phyloP scores from a whole-genome alignment of 163 green algal species.

The Prototheca wickerhamii region DNA sequence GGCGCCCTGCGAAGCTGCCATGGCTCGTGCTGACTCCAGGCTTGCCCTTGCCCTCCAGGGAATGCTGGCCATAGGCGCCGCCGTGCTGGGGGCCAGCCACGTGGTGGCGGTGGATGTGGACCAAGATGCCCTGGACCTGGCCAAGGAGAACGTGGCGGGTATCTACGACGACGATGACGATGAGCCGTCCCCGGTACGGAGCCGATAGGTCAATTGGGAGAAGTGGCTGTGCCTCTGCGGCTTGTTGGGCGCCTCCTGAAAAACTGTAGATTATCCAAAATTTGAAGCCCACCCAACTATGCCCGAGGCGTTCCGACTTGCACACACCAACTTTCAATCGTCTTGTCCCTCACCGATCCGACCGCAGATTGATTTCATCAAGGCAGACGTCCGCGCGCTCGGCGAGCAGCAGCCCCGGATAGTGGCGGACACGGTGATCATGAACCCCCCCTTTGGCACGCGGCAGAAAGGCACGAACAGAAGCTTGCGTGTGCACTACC shows the following conservation, averaged over 20 bases:
- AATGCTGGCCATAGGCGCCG: constrained; percentile 79
- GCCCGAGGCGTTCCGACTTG: no score
- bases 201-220: no score
- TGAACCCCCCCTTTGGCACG: constrained; percentile 94
- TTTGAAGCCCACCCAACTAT: no score
- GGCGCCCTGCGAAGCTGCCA: no score
- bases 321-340: no score
- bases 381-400: constrained; percentile 39
- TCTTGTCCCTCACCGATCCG: no score
- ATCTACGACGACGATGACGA: constrained; percentile 55
- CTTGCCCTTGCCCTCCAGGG: no score
- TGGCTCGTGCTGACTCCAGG: no score
- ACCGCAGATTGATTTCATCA: constrained; percentile 61
- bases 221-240: no score
- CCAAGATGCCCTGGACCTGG: constrained; percentile 60
- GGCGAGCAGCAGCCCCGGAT: constrained; percentile 16
- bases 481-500: background rate
- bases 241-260: no score
- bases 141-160: constrained; percentile 46
- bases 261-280: no score
- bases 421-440: constrained; percentile 77
- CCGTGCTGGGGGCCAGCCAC: constrained; percentile 57
- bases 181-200: no score
- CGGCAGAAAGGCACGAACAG: constrained; percentile 54
- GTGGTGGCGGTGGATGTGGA: constrained; percentile 86